Evolutionary conservation across 202 grass and related monocot genomes (phyloP).

Genomic region (Panicum hallii): DNA sequence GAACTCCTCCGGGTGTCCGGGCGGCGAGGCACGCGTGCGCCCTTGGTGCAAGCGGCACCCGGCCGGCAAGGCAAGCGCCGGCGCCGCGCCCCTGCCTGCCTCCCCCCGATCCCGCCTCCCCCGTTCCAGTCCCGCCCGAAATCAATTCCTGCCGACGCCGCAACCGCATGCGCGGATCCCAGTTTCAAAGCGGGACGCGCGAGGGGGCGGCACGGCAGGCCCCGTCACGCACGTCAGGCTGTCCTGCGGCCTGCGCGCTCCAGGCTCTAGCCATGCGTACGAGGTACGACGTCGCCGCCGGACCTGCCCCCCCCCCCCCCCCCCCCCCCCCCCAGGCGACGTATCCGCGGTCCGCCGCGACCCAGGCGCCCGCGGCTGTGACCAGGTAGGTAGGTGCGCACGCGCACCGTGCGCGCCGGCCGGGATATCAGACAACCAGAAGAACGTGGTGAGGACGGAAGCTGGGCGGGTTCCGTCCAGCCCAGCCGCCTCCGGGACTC

Average conservation of each 20-base stretch:
- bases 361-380: not conserved
- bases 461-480: not conserved
- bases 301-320: not conserved
- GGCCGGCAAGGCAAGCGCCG: not conserved
- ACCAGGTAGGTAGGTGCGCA: no score
- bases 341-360: not conserved
- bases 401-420: no score
- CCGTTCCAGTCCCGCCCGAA: not conserved
- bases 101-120: slow-evolving; percentile 43
- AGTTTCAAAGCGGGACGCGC: not conserved
- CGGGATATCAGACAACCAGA: no score
- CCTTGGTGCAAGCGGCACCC: no score
- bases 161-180: not conserved
- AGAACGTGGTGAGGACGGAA: no score
- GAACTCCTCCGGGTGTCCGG: no score
- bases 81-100: not conserved
- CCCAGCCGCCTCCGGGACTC: not conserved
- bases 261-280: not conserved
- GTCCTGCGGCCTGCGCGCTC: no score
- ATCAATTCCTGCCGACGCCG: not conserved
- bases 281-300: not conserved
- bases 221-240: not conserved
- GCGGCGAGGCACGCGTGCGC: no score
- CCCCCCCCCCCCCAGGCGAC: not conserved
- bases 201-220: not conserved